Evolutionary conservation across 108 stramenopile species (phyloP).

Genomic region (Skeletonema potamos): DNA sequence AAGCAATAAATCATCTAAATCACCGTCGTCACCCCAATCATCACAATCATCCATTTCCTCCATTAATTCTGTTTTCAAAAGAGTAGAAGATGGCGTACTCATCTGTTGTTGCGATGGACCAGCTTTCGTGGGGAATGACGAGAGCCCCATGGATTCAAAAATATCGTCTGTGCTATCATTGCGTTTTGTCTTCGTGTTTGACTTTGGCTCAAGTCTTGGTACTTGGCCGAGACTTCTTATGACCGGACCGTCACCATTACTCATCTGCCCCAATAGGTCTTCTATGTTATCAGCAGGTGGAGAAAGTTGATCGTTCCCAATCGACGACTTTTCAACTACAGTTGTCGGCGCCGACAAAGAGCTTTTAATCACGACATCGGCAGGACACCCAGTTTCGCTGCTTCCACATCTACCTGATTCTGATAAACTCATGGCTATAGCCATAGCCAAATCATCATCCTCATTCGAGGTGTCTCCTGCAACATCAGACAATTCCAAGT

Average conservation of each 20-base stretch:
- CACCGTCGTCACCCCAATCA: slow-evolving; percentile 27
- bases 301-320: neutral
- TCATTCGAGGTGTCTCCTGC: slow-evolving; percentile 22
- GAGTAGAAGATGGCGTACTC: neutral
- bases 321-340: neutral
- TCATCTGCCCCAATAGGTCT: slow-evolving; percentile 41
- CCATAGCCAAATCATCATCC: slow-evolving; percentile 45
- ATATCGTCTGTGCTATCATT: slow-evolving; percentile 35
- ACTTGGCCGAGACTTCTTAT: slow-evolving; percentile 33
- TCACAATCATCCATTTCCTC: slow-evolving; percentile 24
- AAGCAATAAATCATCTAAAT: neutral
- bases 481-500: slow-evolving; percentile 32
- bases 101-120: slow-evolving; percentile 12
- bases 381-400: neutral
- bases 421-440: slow-evolving; percentile 46
- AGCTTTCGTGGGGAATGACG: slow-evolving; percentile 11
- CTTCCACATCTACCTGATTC: neutral
- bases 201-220: slow-evolving; percentile 2
- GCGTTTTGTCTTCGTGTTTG: slow-evolving; percentile 11
- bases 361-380: neutral
- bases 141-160: slow-evolving; percentile 41
- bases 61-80: slow-evolving; percentile 21
- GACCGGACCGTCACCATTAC: slow-evolving; percentile 11
- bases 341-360: neutral
- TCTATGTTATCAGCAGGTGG: slow-evolving; percentile 28